These are phyloP conservation scores for Eremomyces bilateralis DNA, from an alignment of 495 filamentous ascomycete genomes.

Conservation along the genomic window DNA sequence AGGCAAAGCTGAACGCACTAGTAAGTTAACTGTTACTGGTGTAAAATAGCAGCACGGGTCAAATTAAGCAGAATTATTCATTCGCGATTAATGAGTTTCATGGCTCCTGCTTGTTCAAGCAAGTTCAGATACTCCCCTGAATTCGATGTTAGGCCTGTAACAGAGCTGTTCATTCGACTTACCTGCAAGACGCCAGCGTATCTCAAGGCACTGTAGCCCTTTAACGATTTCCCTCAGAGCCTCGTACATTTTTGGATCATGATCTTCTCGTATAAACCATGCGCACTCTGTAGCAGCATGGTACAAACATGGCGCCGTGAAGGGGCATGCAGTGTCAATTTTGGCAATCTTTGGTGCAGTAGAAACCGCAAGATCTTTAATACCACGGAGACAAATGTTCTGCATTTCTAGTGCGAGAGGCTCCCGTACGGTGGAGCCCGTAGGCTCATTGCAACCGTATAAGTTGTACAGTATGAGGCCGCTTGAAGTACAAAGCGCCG, in stretches of 20 bases:
- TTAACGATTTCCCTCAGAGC: background rate
- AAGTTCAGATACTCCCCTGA: background rate
- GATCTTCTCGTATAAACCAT: background rate
- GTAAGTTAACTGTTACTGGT: too few species aligned
- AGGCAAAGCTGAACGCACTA: too few species aligned
- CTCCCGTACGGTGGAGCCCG: background rate
- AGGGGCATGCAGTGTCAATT: background rate
- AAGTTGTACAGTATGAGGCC: background rate
- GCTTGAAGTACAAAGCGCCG: background rate
- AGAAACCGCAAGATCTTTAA: background rate
- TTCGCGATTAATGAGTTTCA: too few species aligned
- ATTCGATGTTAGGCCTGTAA: background rate
- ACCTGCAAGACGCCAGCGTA: background rate
- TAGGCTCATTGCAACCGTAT: background rate
- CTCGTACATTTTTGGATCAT: background rate
- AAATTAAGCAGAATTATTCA: too few species aligned
- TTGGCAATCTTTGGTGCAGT: background rate
- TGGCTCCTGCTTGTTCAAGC: background rate
- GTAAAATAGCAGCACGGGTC: too few species aligned
- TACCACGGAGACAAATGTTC: background rate
- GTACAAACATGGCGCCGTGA: background rate
- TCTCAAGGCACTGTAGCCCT: background rate
- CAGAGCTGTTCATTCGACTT: background rate
- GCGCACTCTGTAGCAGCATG: background rate
- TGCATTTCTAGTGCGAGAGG: background rate